Evolutionary conservation across 768 basidiomycete species (phyloP).

Genomic region (Suillus decipiens): DNA sequence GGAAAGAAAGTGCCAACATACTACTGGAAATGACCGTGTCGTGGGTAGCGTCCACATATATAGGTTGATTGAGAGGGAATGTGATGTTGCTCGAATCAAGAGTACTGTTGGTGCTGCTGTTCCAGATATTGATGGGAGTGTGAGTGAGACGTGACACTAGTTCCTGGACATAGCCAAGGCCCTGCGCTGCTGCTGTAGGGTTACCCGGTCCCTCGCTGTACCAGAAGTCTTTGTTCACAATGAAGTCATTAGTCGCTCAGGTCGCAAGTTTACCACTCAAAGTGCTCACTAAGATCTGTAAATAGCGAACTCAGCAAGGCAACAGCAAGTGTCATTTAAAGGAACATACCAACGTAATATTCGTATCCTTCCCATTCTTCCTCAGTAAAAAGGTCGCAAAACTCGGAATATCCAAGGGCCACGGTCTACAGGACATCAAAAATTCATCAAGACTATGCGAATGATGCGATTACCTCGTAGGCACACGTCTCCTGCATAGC

Average conservation of each 20-base stretch:
- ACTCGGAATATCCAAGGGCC: conserved; percentile 49
- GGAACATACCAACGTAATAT: conserved; percentile 36
- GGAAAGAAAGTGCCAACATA: conserved; percentile 15
- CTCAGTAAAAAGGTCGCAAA: conserved; percentile 52
- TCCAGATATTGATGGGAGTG: conserved; percentile 37
- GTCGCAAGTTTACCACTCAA: conserved; percentile 18
- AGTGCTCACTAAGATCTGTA: conserved; percentile 7
- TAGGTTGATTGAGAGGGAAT: conserved; percentile 38
- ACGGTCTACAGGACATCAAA: conserved; percentile 37
- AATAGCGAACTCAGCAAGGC: no score
- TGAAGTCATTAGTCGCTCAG: not conserved
- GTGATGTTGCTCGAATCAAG: conserved; percentile 41
- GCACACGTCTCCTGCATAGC: conserved; percentile 42
- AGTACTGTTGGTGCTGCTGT: conserved; percentile 49
- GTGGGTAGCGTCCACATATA: conserved; percentile 50
- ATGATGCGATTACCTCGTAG: conserved; percentile 35
- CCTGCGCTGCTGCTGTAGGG: conserved; percentile 40
- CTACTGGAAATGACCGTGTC: conserved; percentile 45
- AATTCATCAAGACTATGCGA: not conserved
- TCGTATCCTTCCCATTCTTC: conserved; percentile 54
- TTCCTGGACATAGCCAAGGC: conserved; percentile 45
- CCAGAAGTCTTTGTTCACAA: conserved; percentile 25
- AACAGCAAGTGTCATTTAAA: not conserved
- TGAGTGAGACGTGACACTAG: conserved; percentile 44
- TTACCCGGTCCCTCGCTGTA: conserved; percentile 45